Conservation (phyloP, 257 asterid species). For the Linderniella brevidens region DNA sequence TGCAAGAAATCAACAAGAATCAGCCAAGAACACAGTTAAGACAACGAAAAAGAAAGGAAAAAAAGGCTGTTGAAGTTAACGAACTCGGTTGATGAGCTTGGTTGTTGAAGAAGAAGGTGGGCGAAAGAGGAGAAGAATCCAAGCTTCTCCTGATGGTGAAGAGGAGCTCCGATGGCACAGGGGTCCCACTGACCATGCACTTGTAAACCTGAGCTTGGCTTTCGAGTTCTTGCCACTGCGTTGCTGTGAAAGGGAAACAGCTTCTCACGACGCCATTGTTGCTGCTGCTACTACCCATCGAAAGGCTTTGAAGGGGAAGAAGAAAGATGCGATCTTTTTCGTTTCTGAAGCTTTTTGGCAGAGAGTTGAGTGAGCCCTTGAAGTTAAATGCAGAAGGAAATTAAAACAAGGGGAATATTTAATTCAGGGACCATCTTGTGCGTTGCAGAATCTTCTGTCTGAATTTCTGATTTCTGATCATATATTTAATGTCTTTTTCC, state of each 20-base stretch:
- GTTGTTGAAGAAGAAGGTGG: no score
- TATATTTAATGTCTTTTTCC: conserved; percentile 1
- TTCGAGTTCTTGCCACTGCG: conserved; percentile 92
- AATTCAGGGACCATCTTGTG: conserved; percentile 60
- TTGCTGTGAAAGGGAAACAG: conserved; percentile 61
- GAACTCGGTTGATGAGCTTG: no score
- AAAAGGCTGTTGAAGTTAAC: no score
- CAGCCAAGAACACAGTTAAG: no score
- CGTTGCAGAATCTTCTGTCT: conserved; percentile 59
- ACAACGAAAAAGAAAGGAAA: no score
- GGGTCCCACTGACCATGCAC: conserved; percentile 71
- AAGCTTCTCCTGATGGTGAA: conserved; percentile 47
- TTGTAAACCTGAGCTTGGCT: conserved; percentile 87
- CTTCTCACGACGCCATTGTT: conserved; percentile 26
- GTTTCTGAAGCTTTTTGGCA: no score
- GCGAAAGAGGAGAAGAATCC: conserved; percentile 45
- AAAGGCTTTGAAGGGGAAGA: background rate
- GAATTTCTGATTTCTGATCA: no score
- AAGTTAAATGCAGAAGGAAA: conserved; percentile 8
- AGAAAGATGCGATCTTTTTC: background rate
- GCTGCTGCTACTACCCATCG: background rate
- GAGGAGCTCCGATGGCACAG: conserved; percentile 89
- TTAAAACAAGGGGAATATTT: conserved; percentile 33
- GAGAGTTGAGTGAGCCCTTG: no score
- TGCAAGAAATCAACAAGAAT: conserved; percentile 11